These are phyloP conservation scores for Clathrospora elynae DNA, from an alignment of 2,329 filamentous ascomycete species.

Conservation along the genomic window DNA sequence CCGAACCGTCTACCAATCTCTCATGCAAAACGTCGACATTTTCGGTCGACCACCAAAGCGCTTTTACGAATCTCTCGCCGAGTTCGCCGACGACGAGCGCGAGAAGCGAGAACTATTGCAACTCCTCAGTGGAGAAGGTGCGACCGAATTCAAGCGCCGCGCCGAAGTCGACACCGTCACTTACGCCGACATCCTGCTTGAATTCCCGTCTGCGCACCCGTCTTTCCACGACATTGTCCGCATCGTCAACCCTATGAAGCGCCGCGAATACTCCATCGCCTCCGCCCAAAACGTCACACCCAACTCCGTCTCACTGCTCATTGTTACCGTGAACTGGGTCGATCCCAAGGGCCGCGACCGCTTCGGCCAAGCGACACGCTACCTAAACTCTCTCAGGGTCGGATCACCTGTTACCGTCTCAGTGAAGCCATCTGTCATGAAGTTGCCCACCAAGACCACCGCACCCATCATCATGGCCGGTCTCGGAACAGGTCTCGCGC, in stretches of 20 bases:
- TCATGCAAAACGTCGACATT: conserved; percentile 92
- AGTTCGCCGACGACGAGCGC: conserved; percentile 79
- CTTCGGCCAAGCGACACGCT: conserved; percentile 90
- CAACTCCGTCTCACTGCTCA: conserved; percentile 88
- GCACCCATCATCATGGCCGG: conserved; percentile 98
- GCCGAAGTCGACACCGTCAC: conserved; percentile 89
- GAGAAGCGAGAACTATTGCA: conserved; percentile 81
- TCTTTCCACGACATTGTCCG: conserved; percentile 85
- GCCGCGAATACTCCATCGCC: conserved; percentile 97
- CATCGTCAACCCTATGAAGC: conserved; percentile 90
- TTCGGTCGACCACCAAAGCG: conserved; percentile 96
- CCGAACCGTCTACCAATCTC: conserved; percentile 88
- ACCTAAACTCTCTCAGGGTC: conserved; percentile 75
- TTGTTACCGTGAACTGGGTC: conserved; percentile 96
- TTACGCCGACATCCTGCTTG: conserved; percentile 85
- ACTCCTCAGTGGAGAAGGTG: conserved; percentile 74
- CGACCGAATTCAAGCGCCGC: conserved; percentile 88
- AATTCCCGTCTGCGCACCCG: conserved; percentile 88
- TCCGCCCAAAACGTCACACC: conserved; percentile 95
- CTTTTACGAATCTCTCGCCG: conserved; percentile 91
- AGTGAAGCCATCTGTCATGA: conserved; percentile 99
- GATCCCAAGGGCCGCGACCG: conserved; percentile 85
- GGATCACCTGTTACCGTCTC: conserved; percentile 85
- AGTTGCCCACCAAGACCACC: conserved; percentile 84
- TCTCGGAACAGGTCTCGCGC: conserved; percentile 94